Percentiles rank a stretch among this genome's conserved stretches.
These are phyloP conservation scores for Trichoderma simmonsii DNA, from an alignment of 2,329 filamentous ascomycete species.

Conservation along the genomic window DNA sequence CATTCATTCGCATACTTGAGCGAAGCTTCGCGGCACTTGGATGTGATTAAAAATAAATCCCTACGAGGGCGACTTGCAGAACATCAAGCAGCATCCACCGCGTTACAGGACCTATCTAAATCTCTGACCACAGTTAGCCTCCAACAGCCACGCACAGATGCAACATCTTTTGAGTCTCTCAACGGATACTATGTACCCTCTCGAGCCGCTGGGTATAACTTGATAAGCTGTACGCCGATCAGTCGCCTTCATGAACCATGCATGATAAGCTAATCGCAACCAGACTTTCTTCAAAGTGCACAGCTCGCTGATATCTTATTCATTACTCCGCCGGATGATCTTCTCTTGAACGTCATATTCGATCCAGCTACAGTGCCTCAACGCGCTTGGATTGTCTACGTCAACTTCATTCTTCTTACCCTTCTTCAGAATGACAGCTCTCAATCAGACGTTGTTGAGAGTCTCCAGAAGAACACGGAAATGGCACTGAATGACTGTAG, in stretches of 20 bases:
- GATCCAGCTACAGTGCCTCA: background rate
- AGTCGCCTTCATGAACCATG: no score
- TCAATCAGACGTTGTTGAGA: background rate
- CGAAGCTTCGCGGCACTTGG: background rate
- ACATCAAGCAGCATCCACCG: background rate
- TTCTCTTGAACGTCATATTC: background rate
- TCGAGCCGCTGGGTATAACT: background rate
- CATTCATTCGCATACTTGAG: slow-evolving; percentile 2
- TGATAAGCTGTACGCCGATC: background rate
- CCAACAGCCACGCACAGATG: background rate
- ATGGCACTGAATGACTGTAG: slow-evolving; percentile 7
- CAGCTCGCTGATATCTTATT: background rate
- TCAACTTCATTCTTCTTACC: background rate
- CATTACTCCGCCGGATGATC: background rate
- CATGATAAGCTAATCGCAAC: background rate
- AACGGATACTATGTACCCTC: background rate
- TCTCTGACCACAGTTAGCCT: background rate
- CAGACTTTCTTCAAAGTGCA: background rate
- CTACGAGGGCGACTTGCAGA: background rate
- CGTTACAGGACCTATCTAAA: background rate
- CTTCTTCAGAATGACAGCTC: background rate
- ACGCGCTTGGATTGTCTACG: background rate
- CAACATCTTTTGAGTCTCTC: background rate
- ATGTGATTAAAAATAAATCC: background rate
- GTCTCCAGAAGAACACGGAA: slow-evolving; percentile 1